These are phyloP conservation scores for Exutisphaerella laricina DNA, from an alignment of 2,329 filamentous ascomycete species.

Conservation along the genomic window DNA sequence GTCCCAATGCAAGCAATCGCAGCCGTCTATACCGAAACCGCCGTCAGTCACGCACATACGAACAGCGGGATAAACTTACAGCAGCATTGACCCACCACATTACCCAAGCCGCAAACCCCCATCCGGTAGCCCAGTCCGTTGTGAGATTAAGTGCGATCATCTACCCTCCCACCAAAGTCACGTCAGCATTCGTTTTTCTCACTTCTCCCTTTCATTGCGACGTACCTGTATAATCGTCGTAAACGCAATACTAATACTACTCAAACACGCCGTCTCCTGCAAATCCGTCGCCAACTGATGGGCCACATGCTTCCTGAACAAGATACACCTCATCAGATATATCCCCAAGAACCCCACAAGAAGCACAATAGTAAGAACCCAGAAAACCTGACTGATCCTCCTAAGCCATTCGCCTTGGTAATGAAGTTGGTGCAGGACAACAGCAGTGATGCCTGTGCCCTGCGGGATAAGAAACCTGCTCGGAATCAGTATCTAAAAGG, in stretches of 20 bases:
- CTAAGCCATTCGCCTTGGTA: slow-evolving; percentile 14
- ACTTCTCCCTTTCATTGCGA: no score
- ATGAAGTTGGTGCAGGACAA: slow-evolving; percentile 13
- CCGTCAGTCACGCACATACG: slow-evolving; percentile 7
- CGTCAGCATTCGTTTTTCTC: no score
- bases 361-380: slow-evolving; percentile 12
- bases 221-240: slow-evolving; percentile 13
- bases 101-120: slow-evolving; percentile 12
- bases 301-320: slow-evolving; percentile 10
- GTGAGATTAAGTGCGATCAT: slow-evolving; percentile 14
- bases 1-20: slow-evolving; percentile 10
- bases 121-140: slow-evolving; percentile 2
- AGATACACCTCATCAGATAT: slow-evolving; percentile 5
- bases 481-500: no score
- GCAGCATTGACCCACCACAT: slow-evolving; percentile 18
- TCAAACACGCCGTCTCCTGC: slow-evolving; percentile 14
- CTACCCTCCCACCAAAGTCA: no score
- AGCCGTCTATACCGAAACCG: neutral
- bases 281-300: slow-evolving; percentile 1
- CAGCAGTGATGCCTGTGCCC: slow-evolving; percentile 13
- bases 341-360: slow-evolving; percentile 9
- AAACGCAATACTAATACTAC: slow-evolving; percentile 13
- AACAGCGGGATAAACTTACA: no score
- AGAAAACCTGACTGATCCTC: slow-evolving; percentile 11
- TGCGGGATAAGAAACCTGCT: slow-evolving; percentile 18